These are phyloP conservation scores for Gaeumannomyces tritici DNA, from an alignment of 2,329 filamentous ascomycete species.

Conservation along the genomic window DNA sequence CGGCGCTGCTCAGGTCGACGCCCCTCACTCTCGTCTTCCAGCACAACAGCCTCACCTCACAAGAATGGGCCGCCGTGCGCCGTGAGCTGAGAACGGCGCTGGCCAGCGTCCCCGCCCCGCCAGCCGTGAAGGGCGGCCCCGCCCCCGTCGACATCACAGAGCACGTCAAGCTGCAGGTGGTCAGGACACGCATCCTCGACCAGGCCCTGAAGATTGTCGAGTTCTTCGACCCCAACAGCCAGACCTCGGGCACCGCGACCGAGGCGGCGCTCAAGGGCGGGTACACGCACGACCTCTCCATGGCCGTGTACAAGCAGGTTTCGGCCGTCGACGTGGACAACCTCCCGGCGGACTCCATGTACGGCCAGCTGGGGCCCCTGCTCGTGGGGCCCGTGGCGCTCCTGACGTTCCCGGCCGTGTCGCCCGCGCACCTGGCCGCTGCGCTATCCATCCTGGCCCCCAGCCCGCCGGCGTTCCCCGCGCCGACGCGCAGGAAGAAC, in stretches of 20 bases:
- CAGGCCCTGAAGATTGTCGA: slow-evolving; percentile 79
- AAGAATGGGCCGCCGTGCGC: slow-evolving; percentile 65
- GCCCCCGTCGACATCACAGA: slow-evolving; percentile 39
- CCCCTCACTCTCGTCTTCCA: slow-evolving; percentile 80
- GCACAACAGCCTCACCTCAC: slow-evolving; percentile 58
- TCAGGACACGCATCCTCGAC: slow-evolving; percentile 84
- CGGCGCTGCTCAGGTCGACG: slow-evolving; percentile 75
- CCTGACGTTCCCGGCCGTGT: slow-evolving; percentile 72
- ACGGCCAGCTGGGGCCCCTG: slow-evolving; percentile 59
- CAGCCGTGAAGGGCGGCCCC: slow-evolving; percentile 19
- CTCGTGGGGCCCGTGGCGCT: slow-evolving; percentile 74
- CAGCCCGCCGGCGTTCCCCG: slow-evolving; percentile 61
- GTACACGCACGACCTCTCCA: slow-evolving; percentile 44
- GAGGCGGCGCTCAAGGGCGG: slow-evolving; percentile 6
- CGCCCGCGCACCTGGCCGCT: slow-evolving; percentile 73
- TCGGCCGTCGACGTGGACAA: slow-evolving; percentile 16
- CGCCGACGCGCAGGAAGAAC: slow-evolving; percentile 64
- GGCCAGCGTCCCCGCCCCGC: slow-evolving; percentile 26
- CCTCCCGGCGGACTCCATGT: slow-evolving; percentile 28
- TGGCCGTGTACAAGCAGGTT: slow-evolving; percentile 34
- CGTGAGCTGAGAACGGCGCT: slow-evolving; percentile 52
- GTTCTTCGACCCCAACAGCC: slow-evolving; percentile 47
- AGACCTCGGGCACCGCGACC: background rate
- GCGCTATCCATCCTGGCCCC: slow-evolving; percentile 73
- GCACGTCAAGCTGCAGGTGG: slow-evolving; percentile 66